A percentile compares a stretch with the other conserved stretches of the same genome.
Evolutionary conservation across 163 green algal species (phyloP).

Genomic region (Coccomyxa subellipsoidea): DNA sequence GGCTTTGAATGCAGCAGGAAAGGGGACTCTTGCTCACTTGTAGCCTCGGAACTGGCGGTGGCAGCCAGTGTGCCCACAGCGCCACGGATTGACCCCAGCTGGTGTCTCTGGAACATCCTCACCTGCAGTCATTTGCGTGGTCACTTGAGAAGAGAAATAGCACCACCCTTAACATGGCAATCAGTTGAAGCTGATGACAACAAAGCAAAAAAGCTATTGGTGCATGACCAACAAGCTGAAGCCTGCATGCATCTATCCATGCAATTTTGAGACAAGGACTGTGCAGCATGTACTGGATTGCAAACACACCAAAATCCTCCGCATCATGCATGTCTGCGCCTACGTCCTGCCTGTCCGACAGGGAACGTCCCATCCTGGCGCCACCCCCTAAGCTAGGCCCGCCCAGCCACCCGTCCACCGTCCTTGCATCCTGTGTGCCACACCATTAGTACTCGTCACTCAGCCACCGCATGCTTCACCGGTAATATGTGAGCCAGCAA

Average conservation of each 20-base stretch:
- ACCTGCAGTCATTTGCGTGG: background rate
- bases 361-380: background rate
- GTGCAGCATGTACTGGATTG: no score
- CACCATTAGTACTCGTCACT: no score
- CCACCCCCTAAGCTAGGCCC: no score
- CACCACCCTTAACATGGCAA: background rate
- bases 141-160: background rate
- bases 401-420: background rate
- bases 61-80: slow-evolving; percentile 1
- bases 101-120: slow-evolving; percentile 1
- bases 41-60: background rate
- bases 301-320: background rate
- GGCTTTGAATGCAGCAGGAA: no score
- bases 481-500: no score
- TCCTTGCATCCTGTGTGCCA: background rate
- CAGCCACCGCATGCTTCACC: no score
- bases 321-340: background rate
- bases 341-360: background rate
- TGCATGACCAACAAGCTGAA: no score
- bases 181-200: no score
- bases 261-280: no score
- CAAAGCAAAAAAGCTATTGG: no score
- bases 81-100: background rate
- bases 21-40: no score
- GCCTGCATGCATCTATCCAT: no score